Conservation (phyloP, 768 basidiomycete species). For the Zangia roseola region DNA sequence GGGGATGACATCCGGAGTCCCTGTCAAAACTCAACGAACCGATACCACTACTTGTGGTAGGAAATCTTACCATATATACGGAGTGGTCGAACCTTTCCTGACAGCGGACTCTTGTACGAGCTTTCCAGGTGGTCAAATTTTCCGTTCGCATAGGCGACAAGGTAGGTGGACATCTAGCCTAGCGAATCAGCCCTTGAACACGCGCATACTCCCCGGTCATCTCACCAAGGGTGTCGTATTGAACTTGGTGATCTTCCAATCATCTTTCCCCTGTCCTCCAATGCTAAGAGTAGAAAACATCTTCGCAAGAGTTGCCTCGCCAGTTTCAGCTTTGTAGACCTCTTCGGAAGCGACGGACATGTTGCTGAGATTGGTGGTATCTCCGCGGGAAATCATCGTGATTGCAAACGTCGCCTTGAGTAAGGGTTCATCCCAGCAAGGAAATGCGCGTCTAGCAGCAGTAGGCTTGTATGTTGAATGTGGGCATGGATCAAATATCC, state of each 20-base stretch:
- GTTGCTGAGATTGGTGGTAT: constrained; percentile 81
- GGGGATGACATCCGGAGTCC: constrained; percentile 77
- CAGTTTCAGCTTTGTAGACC: constrained; percentile 35
- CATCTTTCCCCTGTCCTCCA: constrained; percentile 33
- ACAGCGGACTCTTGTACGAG: constrained; percentile 75
- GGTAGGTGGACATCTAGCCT: constrained; percentile 75
- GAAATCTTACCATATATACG: constrained; percentile 71
- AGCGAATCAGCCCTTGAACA: background rate
- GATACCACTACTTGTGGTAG: background rate
- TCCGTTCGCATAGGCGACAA: constrained; percentile 86
- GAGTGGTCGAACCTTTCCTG: constrained; percentile 77
- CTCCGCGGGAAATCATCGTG: constrained; percentile 74
- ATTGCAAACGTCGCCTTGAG: constrained; percentile 82
- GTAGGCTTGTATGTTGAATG: constrained; percentile 57
- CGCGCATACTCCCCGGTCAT: background rate
- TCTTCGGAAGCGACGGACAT: constrained; percentile 76
- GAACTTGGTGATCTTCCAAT: constrained; percentile 85
- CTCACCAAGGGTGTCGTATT: constrained; percentile 69
- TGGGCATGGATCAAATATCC: background rate
- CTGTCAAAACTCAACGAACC: constrained; percentile 35
- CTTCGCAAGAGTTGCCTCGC: constrained; percentile 36
- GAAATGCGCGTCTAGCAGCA: constrained; percentile 78
- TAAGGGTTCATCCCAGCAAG: constrained; percentile 92
- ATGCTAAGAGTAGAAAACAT: constrained; percentile 42
- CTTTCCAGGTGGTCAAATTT: constrained; percentile 71